Base-by-base conservation (phyloP, 129 eudicot species). In the Flaveria bidentis region DNA sequence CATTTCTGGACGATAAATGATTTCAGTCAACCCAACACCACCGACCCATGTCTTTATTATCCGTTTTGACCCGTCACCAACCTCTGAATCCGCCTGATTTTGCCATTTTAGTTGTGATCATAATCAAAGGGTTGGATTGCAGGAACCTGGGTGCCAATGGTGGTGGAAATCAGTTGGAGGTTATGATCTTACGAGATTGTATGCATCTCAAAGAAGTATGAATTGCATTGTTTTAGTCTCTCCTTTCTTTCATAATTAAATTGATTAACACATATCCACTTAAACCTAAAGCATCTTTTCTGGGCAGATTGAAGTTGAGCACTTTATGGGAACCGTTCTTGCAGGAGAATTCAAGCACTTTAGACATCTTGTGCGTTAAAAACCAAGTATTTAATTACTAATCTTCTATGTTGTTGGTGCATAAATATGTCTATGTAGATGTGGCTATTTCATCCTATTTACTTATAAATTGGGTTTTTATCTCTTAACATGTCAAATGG, bases 171-270 rank as follows among this genome's bases (percentile, higher is more conserved):
- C 74, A 57, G 51, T 71, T 91, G 85, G 97, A 91, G 83, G 87
- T 82, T 50, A 74, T 91, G 80, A 76, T 86, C 64, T 83, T 91
- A 67, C 85, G 88, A 50, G 97, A 88, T 69, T 88, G 90, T 78
- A 86, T 84, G 87, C 90, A 86, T 81, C 86, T 91, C 68, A 88
- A 88, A 86, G 89, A 86, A 73, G 97, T 91, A 60, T 75, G 85
- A 17, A 15, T 71, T 26, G 7, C 75, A 15, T 67, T 56, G 2
- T 17, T 70, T 56, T 60, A 41, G 11, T 69, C 73, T 52, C 49
- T 50, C 69, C 44, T 65, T 46, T 62, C 65, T 53, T 68, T 28
- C 41, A 15, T 25, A 28, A 9, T 26, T 14, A 46, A 46, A 69
- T 23, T 47, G 2, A 26, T 13, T 20, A 50, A 23, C 52, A 26